phyloP scores from a whole-genome alignment of 2,329 filamentous ascomycete species.

The Beauveria australis region DNA sequence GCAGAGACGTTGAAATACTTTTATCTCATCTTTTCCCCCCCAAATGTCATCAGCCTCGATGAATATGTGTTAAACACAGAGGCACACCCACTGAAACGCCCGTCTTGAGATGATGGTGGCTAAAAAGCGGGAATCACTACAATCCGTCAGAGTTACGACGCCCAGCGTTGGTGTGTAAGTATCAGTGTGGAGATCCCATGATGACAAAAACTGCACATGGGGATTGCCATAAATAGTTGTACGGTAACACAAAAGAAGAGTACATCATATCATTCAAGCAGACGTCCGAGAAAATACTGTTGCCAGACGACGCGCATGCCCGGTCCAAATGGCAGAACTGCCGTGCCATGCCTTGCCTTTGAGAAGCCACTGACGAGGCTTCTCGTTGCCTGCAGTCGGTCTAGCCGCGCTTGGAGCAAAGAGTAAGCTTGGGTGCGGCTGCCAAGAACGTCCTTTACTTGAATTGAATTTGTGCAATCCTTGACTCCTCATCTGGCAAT shows the following conservation, averaged over 20 bases:
- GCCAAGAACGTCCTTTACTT: not conserved
- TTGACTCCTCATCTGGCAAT: not conserved
- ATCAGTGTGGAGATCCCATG: not conserved
- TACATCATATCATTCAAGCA: not conserved
- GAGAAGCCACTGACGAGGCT: no score
- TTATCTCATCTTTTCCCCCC: conserved; percentile 54
- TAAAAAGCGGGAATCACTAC: not conserved
- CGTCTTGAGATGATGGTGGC: not conserved
- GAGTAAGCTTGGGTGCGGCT: no score
- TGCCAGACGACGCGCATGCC: no score
- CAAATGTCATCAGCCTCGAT: conserved; percentile 50
- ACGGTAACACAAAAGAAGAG: not conserved
- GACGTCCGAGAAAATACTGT: no score
- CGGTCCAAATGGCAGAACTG: no score
- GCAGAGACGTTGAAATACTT: conserved; percentile 62
- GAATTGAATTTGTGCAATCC: not conserved
- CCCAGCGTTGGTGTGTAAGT: not conserved
- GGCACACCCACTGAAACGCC: conserved; percentile 40
- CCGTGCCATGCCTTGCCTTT: no score
- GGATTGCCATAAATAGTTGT: not conserved
- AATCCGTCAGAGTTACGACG: not conserved
- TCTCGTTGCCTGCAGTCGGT: no score
- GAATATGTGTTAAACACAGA: conserved; percentile 54
- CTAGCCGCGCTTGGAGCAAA: no score
- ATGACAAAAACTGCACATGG: not conserved